These are phyloP conservation scores for Crithidia brevicula DNA, from an alignment of 208 protist genomes.

Conservation along the genomic window DNA sequence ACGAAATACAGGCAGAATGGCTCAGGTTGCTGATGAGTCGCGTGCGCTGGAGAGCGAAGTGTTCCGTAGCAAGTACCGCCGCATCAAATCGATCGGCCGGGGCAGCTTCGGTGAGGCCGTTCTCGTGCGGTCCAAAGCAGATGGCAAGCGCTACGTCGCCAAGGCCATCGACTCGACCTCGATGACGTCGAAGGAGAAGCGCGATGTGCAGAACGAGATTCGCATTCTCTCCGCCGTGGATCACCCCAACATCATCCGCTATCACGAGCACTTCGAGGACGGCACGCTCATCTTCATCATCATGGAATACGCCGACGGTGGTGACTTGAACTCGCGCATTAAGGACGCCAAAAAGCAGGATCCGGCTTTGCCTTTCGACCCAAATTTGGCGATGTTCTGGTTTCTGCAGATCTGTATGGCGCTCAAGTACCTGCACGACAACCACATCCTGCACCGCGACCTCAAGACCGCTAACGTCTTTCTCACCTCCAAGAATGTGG, in stretches of 20 bases:
- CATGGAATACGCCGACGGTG: slow-evolving; percentile 94
- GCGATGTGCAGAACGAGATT: slow-evolving; percentile 93
- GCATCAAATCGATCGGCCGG: slow-evolving; percentile 90
- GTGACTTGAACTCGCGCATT: slow-evolving; percentile 86
- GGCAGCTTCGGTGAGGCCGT: slow-evolving; percentile 93
- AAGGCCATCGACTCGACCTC: slow-evolving; percentile 90
- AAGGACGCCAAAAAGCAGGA: slow-evolving; percentile 90
- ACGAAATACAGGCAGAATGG: slow-evolving; percentile 37
- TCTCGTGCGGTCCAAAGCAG: slow-evolving; percentile 84
- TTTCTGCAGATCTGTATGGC: slow-evolving; percentile 92
- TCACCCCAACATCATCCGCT: slow-evolving; percentile 94
- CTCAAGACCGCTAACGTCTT: slow-evolving; percentile 93
- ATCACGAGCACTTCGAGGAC: slow-evolving; percentile 91
- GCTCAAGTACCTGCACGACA: slow-evolving; percentile 93
- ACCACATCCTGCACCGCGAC: slow-evolving; percentile 92
- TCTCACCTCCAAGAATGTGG: slow-evolving; percentile 85
- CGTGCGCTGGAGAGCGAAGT: slow-evolving; percentile 79
- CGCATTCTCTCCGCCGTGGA: slow-evolving; percentile 89
- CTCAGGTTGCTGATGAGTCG: slow-evolving; percentile 71
- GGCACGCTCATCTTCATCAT: slow-evolving; percentile 91
- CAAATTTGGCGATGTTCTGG: slow-evolving; percentile 91
- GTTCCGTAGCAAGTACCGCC: slow-evolving; percentile 88
- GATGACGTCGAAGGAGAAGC: slow-evolving; percentile 91
- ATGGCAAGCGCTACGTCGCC: slow-evolving; percentile 93
- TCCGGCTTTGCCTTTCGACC: slow-evolving; percentile 71